Percentiles rank a stretch among this genome's conserved stretches.
phyloP scores from a whole-genome alignment of 1,139 yeast species.

The Arxiozyma bovina region DNA sequence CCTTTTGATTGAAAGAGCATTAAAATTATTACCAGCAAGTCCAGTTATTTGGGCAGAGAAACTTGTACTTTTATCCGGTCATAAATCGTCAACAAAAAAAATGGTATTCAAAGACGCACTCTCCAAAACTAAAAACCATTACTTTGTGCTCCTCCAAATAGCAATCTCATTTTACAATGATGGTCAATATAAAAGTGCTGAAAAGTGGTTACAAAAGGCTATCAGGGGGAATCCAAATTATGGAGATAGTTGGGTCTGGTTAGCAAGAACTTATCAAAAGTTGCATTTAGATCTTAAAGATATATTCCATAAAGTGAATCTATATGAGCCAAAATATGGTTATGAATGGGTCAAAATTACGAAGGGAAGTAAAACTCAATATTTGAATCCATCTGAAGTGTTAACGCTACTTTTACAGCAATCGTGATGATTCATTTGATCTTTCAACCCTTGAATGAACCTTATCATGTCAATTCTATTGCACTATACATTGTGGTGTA shows the following conservation, averaged over 20 bases:
- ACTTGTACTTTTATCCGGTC: conserved; percentile 41
- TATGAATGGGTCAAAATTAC: conserved; percentile 43
- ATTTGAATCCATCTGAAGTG: conserved; percentile 12
- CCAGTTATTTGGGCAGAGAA: conserved; percentile 57
- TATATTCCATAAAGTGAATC: conserved; percentile 30
- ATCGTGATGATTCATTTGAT: not conserved
- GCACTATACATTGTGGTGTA: conserved; percentile 3
- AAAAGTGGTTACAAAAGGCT: conserved; percentile 70
- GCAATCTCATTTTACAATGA: conserved; percentile 65
- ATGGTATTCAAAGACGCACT: conserved; percentile 66
- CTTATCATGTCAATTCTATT: not conserved
- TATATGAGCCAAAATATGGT: conserved; percentile 52
- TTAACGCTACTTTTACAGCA: conserved; percentile 4
- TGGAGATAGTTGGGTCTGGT: conserved; percentile 80
- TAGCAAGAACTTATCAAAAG: conserved; percentile 37
- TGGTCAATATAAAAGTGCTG: conserved; percentile 56
- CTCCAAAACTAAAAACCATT: conserved; percentile 52
- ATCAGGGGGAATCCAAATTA: conserved; percentile 42
- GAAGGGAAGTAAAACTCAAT: conserved; percentile 32
- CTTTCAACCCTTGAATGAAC: not conserved
- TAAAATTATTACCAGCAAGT: conserved; percentile 51
- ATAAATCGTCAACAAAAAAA: conserved; percentile 43
- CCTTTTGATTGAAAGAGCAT: conserved; percentile 49
- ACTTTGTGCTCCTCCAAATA: conserved; percentile 50
- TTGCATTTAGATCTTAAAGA: conserved; percentile 30